Conservation (phyloP, 331 rosid genomes). For the Malus hybrid region DNA sequence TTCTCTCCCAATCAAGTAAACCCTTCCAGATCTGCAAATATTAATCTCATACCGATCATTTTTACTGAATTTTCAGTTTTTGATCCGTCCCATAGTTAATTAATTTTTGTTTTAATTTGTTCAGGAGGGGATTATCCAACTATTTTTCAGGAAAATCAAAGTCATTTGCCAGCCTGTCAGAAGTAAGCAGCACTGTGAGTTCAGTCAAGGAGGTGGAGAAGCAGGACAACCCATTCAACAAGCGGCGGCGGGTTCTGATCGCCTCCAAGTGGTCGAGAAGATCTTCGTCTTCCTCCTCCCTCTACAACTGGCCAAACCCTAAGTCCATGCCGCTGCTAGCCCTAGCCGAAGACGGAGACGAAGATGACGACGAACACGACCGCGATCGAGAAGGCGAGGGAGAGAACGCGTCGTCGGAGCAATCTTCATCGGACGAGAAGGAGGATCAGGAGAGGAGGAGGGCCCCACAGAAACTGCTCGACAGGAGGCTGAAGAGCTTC, state of each 20-base stretch:
- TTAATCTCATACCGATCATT: background rate
- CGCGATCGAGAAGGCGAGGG: constrained; percentile 9
- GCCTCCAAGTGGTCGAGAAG: constrained; percentile 61
- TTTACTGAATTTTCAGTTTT: background rate
- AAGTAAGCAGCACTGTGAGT: background rate
- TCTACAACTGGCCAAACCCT: constrained; percentile 70
- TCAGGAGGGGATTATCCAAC: constrained; percentile 84
- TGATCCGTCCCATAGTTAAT: background rate
- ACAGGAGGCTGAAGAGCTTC: constrained; percentile 44
- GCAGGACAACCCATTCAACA: constrained; percentile 54
- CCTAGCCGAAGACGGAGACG: constrained; percentile 41
- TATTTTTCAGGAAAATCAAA: constrained; percentile 82
- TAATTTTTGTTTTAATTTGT: background rate
- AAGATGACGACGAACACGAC: constrained; percentile 8
- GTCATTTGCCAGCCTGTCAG: constrained; percentile 57
- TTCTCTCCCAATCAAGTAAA: constrained; percentile 86
- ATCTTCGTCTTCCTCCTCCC: constrained; percentile 53
- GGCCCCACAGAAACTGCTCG: background rate
- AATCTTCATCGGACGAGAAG: constrained; percentile 19
- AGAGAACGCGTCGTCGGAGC: background rate
- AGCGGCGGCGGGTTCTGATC: constrained; percentile 64
- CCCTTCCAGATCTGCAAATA: background rate
- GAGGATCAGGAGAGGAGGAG: constrained; percentile 28
- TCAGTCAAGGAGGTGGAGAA: constrained; percentile 51
- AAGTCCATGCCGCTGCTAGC: constrained; percentile 87